A percentile compares a stretch with the other conserved stretches of the same genome.
phyloP scores from a whole-genome alignment of 495 filamentous ascomycete species.

The Penicillium bialowiezense region DNA sequence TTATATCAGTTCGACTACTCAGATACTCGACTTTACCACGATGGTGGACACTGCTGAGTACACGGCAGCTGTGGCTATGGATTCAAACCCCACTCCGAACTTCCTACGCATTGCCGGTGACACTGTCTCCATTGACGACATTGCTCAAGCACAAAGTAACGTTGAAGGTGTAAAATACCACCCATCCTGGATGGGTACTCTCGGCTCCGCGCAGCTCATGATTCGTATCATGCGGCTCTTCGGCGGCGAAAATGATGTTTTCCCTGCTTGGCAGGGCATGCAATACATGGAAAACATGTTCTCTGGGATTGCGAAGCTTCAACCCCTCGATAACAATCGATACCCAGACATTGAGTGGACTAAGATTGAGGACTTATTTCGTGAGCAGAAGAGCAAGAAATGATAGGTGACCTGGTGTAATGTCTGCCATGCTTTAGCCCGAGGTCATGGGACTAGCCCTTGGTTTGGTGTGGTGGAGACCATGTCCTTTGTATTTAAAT shows the following conservation, averaged over 20 bases:
- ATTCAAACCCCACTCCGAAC: slow-evolving; percentile 9
- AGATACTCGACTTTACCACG: slow-evolving; percentile 9
- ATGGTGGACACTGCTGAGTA: slow-evolving; percentile 13
- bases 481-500: too few species aligned
- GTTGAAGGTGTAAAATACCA: slow-evolving; percentile 7
- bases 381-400: slow-evolving; percentile 3
- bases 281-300: slow-evolving; percentile 14
- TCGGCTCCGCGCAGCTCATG: neutral
- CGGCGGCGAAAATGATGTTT: slow-evolving; percentile 7
- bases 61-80: slow-evolving; percentile 10
- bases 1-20: slow-evolving; percentile 3
- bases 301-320: slow-evolving; percentile 9
- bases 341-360: slow-evolving; percentile 10
- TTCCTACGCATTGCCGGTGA: slow-evolving; percentile 14
- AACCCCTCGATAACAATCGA: slow-evolving; percentile 8
- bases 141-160: slow-evolving; percentile 11
- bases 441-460: too few species aligned
- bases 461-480: too few species aligned
- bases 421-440: too few species aligned
- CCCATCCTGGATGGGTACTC: slow-evolving; percentile 6
- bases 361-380: slow-evolving; percentile 10
- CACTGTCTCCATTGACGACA: slow-evolving; percentile 2
- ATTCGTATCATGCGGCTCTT: slow-evolving; percentile 5
- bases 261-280: slow-evolving; percentile 12
- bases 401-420: too few species aligned